phyloP scores from a whole-genome alignment of 1,284 basidiomycete species.

The Limonomyces culmigenus region DNA sequence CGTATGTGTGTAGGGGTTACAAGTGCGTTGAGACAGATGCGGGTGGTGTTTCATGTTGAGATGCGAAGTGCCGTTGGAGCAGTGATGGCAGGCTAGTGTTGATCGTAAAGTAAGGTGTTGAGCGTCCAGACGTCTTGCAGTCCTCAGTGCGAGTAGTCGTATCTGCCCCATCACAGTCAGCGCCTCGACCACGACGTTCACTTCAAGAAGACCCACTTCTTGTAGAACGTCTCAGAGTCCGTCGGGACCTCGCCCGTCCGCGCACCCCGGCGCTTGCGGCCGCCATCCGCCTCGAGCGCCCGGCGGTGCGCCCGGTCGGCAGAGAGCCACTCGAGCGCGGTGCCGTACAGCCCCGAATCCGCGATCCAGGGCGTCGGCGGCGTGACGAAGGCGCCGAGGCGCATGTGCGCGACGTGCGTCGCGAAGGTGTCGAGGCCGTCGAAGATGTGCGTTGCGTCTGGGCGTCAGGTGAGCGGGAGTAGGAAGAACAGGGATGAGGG shows the following conservation, averaged over 20 bases:
- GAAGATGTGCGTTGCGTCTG: slow-evolving; percentile 93
- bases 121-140: too few relatives aligned
- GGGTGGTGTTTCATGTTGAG: too few relatives aligned
- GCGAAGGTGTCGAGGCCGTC: slow-evolving; percentile 81
- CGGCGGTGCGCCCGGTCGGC: slow-evolving; percentile 59
- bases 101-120: too few relatives aligned
- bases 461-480: background rate
- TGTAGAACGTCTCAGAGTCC: slow-evolving; percentile 82
- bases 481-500: slow-evolving; percentile 4
- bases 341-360: slow-evolving; percentile 32
- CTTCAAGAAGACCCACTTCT: slow-evolving; percentile 38
- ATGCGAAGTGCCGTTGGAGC: too few relatives aligned
- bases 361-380: slow-evolving; percentile 47
- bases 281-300: slow-evolving; percentile 35
- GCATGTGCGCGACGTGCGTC: slow-evolving; percentile 82
- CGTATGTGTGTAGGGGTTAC: too few relatives aligned
- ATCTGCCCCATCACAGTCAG: slow-evolving; percentile 26
- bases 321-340: slow-evolving; percentile 74
- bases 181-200: too few relatives aligned
- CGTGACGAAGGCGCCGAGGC: slow-evolving; percentile 57
- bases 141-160: slow-evolving; percentile 45
- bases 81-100: too few relatives aligned
- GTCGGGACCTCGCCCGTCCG: slow-evolving; percentile 45
- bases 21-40: too few relatives aligned
- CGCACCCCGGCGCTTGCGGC: slow-evolving; percentile 55